A percentile compares a stretch with the other conserved stretches of the same genome.
phyloP scores from a whole-genome alignment of 331 rosid genomes.

The Stylosanthes scabra region DNA sequence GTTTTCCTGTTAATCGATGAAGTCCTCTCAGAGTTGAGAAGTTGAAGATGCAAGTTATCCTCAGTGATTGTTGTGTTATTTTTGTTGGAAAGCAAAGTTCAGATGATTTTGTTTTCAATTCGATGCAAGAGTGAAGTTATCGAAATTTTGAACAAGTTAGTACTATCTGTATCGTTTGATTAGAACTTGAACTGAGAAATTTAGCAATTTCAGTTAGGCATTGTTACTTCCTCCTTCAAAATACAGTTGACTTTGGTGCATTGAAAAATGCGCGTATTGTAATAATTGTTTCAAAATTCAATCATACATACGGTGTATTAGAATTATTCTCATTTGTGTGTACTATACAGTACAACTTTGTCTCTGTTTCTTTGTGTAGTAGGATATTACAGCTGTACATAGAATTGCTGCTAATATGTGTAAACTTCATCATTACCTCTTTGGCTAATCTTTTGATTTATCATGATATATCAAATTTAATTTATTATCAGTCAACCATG shows the following conservation, averaged over 20 bases:
- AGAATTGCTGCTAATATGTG: too few species aligned
- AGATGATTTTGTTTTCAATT: slow-evolving; percentile 13
- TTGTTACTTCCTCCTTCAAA: not conserved
- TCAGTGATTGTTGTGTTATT: not conserved
- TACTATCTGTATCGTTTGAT: slow-evolving; percentile 1
- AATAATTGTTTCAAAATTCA: not conserved
- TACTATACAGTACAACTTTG: not conserved
- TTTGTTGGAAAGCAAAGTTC: not conserved
- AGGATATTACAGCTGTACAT: too few species aligned
- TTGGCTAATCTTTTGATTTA: too few species aligned
- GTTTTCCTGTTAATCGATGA: not conserved
- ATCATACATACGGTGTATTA: not conserved
- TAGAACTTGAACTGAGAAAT: not conserved
- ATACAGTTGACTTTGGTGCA: too few species aligned
- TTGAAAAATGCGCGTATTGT: not conserved
- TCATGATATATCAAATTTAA: too few species aligned
- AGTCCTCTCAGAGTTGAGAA: not conserved
- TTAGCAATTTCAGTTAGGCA: not conserved
- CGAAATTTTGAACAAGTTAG: not conserved
- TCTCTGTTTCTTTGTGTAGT: slow-evolving; percentile 1
- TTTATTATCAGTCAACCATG: not conserved
- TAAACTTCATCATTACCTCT: too few species aligned
- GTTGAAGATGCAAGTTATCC: slow-evolving; percentile 1
- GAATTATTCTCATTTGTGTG: too few species aligned
- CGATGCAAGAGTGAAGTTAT: not conserved